Conservation (phyloP, 805 yeast species). For the Candida qinlingensis region DNA sequence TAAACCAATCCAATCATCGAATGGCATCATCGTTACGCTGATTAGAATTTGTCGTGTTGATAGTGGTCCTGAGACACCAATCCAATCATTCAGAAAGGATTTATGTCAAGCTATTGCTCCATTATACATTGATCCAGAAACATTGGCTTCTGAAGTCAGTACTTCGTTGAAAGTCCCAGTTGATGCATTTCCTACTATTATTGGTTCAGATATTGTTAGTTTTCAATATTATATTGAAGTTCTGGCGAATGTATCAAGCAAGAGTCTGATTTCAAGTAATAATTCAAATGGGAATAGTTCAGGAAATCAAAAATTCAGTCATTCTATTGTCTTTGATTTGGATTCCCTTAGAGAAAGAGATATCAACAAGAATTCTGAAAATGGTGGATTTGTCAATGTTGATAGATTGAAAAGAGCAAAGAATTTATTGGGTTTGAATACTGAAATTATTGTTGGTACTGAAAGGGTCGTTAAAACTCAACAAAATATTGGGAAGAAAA, state of each 20-base stretch:
- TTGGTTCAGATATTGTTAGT: conserved; percentile 63
- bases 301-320: conserved; percentile 15
- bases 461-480: conserved; percentile 35
- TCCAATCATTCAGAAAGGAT: conserved; percentile 71
- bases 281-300: conserved; percentile 23
- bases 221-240: conserved; percentile 86
- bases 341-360: conserved; percentile 20
- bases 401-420: conserved; percentile 70
- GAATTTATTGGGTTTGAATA: conserved; percentile 75
- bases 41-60: conserved; percentile 74
- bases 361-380: conserved; percentile 17
- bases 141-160: conserved; percentile 50
- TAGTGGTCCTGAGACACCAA: conserved; percentile 47
- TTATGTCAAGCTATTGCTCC: conserved; percentile 74
- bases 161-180: conserved; percentile 71
- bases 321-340: conserved; percentile 21
- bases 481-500: conserved; percentile 10
- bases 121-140: conserved; percentile 65
- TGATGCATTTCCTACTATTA: conserved; percentile 81
- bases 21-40: conserved; percentile 73
- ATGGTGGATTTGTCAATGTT: conserved; percentile 57
- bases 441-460: conserved; percentile 79
- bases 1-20: conserved; percentile 60
- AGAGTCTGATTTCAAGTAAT: conserved; percentile 29
- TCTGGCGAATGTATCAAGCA: conserved; percentile 71